Evolutionary conservation across 2,329 filamentous ascomycete genomes (phyloP).

Genomic region (Dryadomyces quercus-mongolicae): DNA sequence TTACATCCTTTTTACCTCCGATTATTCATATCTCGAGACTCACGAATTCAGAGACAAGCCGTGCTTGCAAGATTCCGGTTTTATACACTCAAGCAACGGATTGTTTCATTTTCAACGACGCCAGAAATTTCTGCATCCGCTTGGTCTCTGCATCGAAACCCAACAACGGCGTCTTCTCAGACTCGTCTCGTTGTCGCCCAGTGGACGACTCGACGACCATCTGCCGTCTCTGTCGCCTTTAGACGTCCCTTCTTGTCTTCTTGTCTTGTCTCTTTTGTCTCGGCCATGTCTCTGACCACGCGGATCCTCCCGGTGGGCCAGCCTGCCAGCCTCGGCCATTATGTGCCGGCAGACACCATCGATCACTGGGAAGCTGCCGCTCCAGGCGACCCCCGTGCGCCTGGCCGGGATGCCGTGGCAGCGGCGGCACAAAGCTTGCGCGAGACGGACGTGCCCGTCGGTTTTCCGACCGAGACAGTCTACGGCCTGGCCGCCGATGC

Average conservation of each 20-base stretch:
- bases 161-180: not conserved
- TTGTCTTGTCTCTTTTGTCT: not conserved
- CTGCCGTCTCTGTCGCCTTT: not conserved
- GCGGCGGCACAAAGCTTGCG: slow-evolving; percentile 56
- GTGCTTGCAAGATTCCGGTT: not conserved
- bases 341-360: slow-evolving; percentile 6
- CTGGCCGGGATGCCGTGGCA: slow-evolving; percentile 31
- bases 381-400: slow-evolving; percentile 13
- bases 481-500: slow-evolving; percentile 96
- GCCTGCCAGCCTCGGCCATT: slow-evolving; percentile 11
- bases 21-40: not conserved
- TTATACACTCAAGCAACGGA: not conserved
- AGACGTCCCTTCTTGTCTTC: too few relatives aligned
- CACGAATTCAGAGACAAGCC: not conserved
- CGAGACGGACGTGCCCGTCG: slow-evolving; percentile 62
- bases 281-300: slow-evolving; percentile 12
- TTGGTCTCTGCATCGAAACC: too few relatives aligned
- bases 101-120: not conserved
- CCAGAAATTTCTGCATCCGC: too few relatives aligned
- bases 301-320: slow-evolving; percentile 12
- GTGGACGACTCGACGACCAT: slow-evolving; percentile 7
- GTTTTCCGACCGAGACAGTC: slow-evolving; percentile 95
- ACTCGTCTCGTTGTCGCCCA: slow-evolving; percentile 1
- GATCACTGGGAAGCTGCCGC: slow-evolving; percentile 30
- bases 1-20: not conserved